Conservation (phyloP, 805 yeast genomes). For the Nakazawaea laoshanensis region DNA sequence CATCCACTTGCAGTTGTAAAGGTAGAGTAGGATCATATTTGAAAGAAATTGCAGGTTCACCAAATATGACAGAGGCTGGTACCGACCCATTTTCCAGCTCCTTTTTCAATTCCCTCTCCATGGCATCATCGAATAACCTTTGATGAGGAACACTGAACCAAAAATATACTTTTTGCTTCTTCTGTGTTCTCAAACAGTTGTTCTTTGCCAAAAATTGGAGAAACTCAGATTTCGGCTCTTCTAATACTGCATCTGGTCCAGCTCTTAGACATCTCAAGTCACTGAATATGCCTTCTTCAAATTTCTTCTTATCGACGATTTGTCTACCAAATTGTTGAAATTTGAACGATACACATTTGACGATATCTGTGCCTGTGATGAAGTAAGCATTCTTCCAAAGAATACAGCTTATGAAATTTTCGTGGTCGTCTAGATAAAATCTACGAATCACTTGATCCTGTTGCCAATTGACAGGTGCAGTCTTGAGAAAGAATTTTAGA, state of each 20-base stretch:
- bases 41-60: constrained; percentile 79
- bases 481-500: constrained; percentile 75
- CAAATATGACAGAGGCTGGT: constrained; percentile 63
- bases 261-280: constrained; percentile 82
- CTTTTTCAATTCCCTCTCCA: constrained; percentile 84
- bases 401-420: constrained; percentile 88
- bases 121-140: constrained; percentile 82
- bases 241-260: constrained; percentile 81
- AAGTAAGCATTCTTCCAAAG: constrained; percentile 86
- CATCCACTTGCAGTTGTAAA: constrained; percentile 44
- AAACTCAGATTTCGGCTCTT: constrained; percentile 79
- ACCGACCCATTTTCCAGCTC: constrained; percentile 46
- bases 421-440: constrained; percentile 78
- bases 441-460: constrained; percentile 80
- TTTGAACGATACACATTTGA: constrained; percentile 81
- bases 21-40: constrained; percentile 46
- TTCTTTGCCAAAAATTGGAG: constrained; percentile 78
- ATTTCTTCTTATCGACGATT: constrained; percentile 80
- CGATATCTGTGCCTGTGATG: constrained; percentile 94
- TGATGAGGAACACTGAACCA: constrained; percentile 97
- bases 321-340: constrained; percentile 86
- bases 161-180: constrained; percentile 92
- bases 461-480: constrained; percentile 95
- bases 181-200: constrained; percentile 85
- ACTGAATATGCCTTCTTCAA: constrained; percentile 93